Percentiles rank a stretch among this genome's conserved stretches.
Conservation (phyloP, 768 basidiomycete genomes). For the Naganishia randhawae region DNA sequence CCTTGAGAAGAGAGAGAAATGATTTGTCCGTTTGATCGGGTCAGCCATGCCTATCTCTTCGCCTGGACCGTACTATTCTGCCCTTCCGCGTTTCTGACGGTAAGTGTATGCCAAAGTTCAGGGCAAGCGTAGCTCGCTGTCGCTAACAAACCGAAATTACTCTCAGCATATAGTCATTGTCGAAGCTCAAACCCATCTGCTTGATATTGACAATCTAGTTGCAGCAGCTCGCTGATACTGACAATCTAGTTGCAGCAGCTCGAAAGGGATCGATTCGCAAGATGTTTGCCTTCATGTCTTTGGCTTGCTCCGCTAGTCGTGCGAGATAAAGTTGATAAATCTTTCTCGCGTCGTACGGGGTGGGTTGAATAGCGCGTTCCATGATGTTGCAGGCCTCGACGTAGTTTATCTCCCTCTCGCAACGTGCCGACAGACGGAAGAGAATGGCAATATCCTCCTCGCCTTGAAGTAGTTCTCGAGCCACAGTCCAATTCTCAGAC, state of each 20-base stretch:
- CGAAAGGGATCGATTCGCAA: neutral
- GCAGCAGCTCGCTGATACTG: neutral
- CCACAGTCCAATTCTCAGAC: neutral
- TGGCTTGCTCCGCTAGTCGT: neutral
- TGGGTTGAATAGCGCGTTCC: neutral
- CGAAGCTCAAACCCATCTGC: neutral
- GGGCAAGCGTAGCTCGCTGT: neutral
- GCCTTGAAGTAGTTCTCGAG: neutral
- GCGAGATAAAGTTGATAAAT: neutral
- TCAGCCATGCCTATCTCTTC: neutral
- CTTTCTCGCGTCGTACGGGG: neutral
- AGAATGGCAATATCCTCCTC: neutral
- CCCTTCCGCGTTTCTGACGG: neutral
- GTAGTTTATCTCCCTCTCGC: neutral
- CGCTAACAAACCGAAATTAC: neutral
- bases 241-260: neutral
- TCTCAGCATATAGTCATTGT: neutral
- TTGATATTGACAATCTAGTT: neutral
- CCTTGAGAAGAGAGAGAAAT: neutral
- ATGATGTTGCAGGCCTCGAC: neutral
- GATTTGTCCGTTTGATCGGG: neutral
- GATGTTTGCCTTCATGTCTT: neutral
- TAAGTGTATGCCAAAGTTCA: neutral
- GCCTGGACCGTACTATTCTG: neutral
- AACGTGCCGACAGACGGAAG: neutral